phyloP scores from a whole-genome alignment of 73 alveolate species.

The Breviolum minutum region DNA sequence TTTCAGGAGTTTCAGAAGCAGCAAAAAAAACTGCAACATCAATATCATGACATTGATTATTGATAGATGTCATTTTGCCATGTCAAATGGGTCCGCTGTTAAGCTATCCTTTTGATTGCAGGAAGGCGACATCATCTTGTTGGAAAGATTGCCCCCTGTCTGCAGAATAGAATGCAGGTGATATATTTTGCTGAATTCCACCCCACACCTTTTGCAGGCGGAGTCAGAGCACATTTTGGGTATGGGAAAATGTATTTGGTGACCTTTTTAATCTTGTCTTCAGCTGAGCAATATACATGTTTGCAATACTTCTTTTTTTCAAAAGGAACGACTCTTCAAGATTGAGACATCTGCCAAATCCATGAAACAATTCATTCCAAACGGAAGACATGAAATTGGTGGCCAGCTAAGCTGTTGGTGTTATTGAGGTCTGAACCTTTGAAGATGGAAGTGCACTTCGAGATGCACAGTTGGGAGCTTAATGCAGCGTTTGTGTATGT shows the following conservation, averaged over 20 bases:
- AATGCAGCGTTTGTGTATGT: background rate
- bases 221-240: background rate
- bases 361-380: too few species aligned
- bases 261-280: background rate
- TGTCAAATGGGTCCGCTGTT: too few species aligned
- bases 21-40: too few species aligned
- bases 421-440: constrained; percentile 59
- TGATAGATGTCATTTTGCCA: too few species aligned
- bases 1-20: too few species aligned
- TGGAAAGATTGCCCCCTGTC: constrained; percentile 14
- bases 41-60: too few species aligned
- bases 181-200: background rate
- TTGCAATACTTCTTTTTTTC: too few species aligned
- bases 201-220: too few species aligned
- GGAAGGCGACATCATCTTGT: constrained; percentile 69
- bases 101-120: background rate
- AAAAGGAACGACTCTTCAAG: too few species aligned
- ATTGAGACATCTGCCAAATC: too few species aligned
- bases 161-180: background rate
- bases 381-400: background rate
- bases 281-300: too few species aligned
- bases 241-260: background rate
- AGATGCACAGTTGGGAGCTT: constrained; percentile 55
- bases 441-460: constrained; percentile 89
- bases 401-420: background rate